Evolutionary conservation across 495 filamentous ascomycete species (phyloP).

Genomic region (Friedmanniomyces endolithicus): DNA sequence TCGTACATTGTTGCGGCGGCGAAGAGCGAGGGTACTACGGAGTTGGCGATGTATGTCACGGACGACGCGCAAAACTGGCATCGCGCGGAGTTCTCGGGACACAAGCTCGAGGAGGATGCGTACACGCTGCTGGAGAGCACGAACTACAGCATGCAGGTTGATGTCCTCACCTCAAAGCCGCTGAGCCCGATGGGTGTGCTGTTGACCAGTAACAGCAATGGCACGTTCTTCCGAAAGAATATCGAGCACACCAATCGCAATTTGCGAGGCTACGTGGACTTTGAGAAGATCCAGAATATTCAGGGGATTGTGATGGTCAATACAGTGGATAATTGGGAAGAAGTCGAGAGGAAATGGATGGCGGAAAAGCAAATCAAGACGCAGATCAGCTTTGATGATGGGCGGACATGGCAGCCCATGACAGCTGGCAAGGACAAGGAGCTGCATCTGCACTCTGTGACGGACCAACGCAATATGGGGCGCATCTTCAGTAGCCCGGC

Average conservation of each 20-base stretch:
- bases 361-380: slow-evolving; percentile 55
- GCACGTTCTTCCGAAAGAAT: slow-evolving; percentile 85
- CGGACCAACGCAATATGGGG: slow-evolving; percentile 62
- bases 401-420: slow-evolving; percentile 57
- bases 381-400: slow-evolving; percentile 88
- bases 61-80: slow-evolving; percentile 77
- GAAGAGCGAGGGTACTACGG: slow-evolving; percentile 63
- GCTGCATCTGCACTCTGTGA: slow-evolving; percentile 85
- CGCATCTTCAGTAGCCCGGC: slow-evolving; percentile 89
- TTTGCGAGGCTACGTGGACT: slow-evolving; percentile 61
- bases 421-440: slow-evolving; percentile 43
- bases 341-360: slow-evolving; percentile 44
- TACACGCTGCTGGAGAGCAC: slow-evolving; percentile 93
- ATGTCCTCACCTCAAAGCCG: slow-evolving; percentile 60
- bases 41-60: slow-evolving; percentile 76
- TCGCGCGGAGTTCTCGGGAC: slow-evolving; percentile 75
- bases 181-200: slow-evolving; percentile 66
- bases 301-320: slow-evolving; percentile 89
- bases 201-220: slow-evolving; percentile 90
- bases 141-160: slow-evolving; percentile 91
- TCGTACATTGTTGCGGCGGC: slow-evolving; percentile 75
- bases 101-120: slow-evolving; percentile 68
- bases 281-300: slow-evolving; percentile 79
- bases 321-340: slow-evolving; percentile 71
- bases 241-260: slow-evolving; percentile 83